A percentile compares a stretch with the other conserved stretches of the same genome.
phyloP scores from a whole-genome alignment of 495 filamentous ascomycete genomes.

The Penicillium antarcticum region DNA sequence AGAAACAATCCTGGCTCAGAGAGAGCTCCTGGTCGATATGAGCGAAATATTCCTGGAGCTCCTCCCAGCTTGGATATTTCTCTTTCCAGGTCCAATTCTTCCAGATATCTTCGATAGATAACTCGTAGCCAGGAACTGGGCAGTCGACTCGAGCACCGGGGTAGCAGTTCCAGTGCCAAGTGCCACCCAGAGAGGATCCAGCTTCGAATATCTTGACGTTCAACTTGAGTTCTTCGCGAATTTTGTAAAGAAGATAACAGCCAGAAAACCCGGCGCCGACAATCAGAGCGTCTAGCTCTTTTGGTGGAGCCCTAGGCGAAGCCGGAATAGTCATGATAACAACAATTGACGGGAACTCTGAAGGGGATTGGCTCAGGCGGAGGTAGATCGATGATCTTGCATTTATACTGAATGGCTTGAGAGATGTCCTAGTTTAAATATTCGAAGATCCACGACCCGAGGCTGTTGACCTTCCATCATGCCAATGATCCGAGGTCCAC shows the following conservation, averaged over 20 bases:
- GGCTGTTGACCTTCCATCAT: too few species aligned
- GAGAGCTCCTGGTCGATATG: conserved; percentile 49
- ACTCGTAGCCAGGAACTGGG: conserved; percentile 49
- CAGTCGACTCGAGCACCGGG: conserved; percentile 49
- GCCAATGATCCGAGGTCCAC: too few species aligned
- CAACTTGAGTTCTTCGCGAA: conserved; percentile 27
- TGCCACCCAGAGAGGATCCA: conserved; percentile 43
- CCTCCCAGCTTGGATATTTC: conserved; percentile 48
- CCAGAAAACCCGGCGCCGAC: conserved; percentile 52
- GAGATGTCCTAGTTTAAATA: too few species aligned
- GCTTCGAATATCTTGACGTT: conserved; percentile 41
- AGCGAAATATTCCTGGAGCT: conserved; percentile 54
- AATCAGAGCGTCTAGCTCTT: conserved; percentile 48
- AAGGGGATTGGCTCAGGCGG: too few species aligned
- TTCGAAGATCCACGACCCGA: too few species aligned
- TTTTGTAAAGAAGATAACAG: conserved; percentile 28
- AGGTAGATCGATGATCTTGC: too few species aligned
- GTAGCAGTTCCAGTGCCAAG: conserved; percentile 52
- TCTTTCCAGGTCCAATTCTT: conserved; percentile 51
- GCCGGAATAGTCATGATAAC: too few species aligned
- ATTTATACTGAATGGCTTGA: too few species aligned
- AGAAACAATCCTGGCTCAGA: conserved; percentile 49
- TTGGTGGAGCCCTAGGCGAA: too few species aligned
- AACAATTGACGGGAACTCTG: too few species aligned
- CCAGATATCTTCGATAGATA: conserved; percentile 48